Evolutionary conservation across 2,329 filamentous ascomycete species (phyloP).

Genomic region (Exophiala bonariae): DNA sequence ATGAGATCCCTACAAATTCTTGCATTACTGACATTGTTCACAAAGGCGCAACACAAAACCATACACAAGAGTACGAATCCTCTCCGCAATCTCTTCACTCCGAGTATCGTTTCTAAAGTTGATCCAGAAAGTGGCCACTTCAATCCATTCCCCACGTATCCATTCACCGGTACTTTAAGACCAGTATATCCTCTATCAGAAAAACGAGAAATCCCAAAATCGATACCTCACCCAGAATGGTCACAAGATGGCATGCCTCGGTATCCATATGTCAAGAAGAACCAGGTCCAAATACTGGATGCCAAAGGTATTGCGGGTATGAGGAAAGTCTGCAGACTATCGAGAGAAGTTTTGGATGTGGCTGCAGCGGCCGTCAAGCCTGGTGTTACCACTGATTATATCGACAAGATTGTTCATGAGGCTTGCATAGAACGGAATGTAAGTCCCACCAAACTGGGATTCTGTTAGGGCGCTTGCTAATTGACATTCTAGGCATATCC

Average conservation of each 20-base stretch:
- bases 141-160: slow-evolving; percentile 89
- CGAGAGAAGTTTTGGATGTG: slow-evolving; percentile 89
- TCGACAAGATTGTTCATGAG: slow-evolving; percentile 93
- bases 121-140: slow-evolving; percentile 85
- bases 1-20: background rate
- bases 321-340: slow-evolving; percentile 85
- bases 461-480: background rate
- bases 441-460: slow-evolving; percentile 40
- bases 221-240: slow-evolving; percentile 84
- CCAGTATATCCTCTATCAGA: slow-evolving; percentile 84
- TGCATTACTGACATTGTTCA: slow-evolving; percentile 12
- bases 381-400: slow-evolving; percentile 93
- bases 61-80: slow-evolving; percentile 78
- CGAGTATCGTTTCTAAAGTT: slow-evolving; percentile 85
- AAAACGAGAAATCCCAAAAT: slow-evolving; percentile 70
- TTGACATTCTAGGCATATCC: slow-evolving; percentile 73
- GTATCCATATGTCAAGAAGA: slow-evolving; percentile 66
- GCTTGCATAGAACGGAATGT: slow-evolving; percentile 92
- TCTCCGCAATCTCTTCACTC: slow-evolving; percentile 72
- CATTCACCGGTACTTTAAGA: slow-evolving; percentile 76
- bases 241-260: slow-evolving; percentile 77
- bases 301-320: slow-evolving; percentile 81
- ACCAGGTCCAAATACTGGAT: slow-evolving; percentile 80
- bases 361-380: slow-evolving; percentile 79
- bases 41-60: slow-evolving; percentile 76